Evolutionary conservation across 306 rosid genomes (phyloP).

Genomic region (Begonia fuchsioides): DNA sequence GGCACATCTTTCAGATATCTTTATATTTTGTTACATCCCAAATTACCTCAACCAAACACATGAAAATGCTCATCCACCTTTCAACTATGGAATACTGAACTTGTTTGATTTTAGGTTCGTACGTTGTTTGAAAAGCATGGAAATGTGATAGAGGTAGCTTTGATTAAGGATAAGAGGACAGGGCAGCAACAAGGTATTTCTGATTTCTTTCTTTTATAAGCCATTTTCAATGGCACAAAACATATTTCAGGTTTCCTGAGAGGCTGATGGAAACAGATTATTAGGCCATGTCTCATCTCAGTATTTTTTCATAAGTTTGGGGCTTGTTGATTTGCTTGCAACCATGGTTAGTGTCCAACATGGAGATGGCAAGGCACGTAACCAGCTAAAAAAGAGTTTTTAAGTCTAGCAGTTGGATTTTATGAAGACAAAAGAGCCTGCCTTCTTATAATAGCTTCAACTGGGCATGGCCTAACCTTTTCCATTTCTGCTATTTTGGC

Average conservation of each 20-base stretch:
- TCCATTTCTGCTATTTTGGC: slow-evolving; percentile 27
- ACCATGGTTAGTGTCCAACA: slow-evolving; percentile 42
- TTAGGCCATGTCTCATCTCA: slow-evolving; percentile 66
- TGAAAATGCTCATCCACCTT: too few relatives aligned
- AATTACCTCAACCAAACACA: too few relatives aligned
- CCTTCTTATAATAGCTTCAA: slow-evolving; percentile 42
- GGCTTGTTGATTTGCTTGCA: slow-evolving; percentile 72
- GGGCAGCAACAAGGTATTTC: slow-evolving; percentile 85
- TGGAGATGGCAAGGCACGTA: slow-evolving; percentile 45
- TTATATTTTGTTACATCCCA: too few relatives aligned
- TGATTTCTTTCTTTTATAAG: slow-evolving; percentile 16
- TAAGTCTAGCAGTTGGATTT: slow-evolving; percentile 61
- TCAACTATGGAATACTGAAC: background rate
- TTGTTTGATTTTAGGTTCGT: slow-evolving; percentile 44
- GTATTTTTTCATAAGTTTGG: slow-evolving; percentile 68
- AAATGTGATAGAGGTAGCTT: slow-evolving; percentile 83
- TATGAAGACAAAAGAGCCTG: slow-evolving; percentile 61
- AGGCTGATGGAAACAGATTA: slow-evolving; percentile 63
- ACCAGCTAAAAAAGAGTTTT: slow-evolving; percentile 45
- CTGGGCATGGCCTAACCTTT: slow-evolving; percentile 30
- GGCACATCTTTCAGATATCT: too few relatives aligned
- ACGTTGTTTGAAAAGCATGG: slow-evolving; percentile 93
- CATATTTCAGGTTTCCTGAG: slow-evolving; percentile 81
- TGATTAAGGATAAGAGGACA: slow-evolving; percentile 80
- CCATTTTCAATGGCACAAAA: slow-evolving; percentile 26